Evolutionary conservation across 2,329 filamentous ascomycete species (phyloP).

Genomic region (Paraphoma chrysanthemicola): DNA sequence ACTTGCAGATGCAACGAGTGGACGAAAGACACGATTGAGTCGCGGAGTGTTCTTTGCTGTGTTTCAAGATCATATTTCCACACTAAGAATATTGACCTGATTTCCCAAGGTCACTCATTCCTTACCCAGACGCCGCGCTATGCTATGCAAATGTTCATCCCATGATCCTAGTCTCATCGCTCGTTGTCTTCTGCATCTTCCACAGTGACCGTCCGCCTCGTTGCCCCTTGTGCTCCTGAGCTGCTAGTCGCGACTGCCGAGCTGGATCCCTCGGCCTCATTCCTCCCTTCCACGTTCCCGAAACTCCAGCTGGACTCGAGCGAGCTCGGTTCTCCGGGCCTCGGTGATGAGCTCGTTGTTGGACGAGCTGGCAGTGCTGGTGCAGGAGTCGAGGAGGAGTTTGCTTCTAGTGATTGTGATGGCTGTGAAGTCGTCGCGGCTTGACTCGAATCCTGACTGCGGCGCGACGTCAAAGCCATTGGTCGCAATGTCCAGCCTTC

Average conservation of each 20-base stretch:
- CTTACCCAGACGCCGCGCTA: slow-evolving; percentile 47
- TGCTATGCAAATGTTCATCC: slow-evolving; percentile 30
- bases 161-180: slow-evolving; percentile 15
- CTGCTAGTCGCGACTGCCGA: slow-evolving; percentile 36
- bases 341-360: slow-evolving; percentile 25
- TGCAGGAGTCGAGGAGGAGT: slow-evolving; percentile 3
- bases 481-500: slow-evolving; percentile 47
- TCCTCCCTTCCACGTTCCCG: slow-evolving; percentile 33
- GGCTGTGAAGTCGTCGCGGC: slow-evolving; percentile 8
- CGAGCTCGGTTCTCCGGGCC: slow-evolving; percentile 35
- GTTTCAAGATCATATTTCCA: not conserved
- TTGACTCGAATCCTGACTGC: slow-evolving; percentile 14
- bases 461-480: slow-evolving; percentile 34
- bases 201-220: slow-evolving; percentile 37
- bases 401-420: slow-evolving; percentile 9
- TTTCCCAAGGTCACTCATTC: not conserved
- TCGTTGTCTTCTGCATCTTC: slow-evolving; percentile 42
- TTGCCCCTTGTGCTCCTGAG: slow-evolving; percentile 26
- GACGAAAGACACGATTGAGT: not conserved
- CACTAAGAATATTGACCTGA: not conserved
- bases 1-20: not conserved
- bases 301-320: slow-evolving; percentile 48
- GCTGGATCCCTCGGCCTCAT: slow-evolving; percentile 35
- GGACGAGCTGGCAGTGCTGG: slow-evolving; percentile 9
- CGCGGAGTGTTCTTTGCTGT: not conserved